Evolutionary conservation across 805 yeast species (phyloP).

Genomic region (Priceomyces haplophilus): DNA sequence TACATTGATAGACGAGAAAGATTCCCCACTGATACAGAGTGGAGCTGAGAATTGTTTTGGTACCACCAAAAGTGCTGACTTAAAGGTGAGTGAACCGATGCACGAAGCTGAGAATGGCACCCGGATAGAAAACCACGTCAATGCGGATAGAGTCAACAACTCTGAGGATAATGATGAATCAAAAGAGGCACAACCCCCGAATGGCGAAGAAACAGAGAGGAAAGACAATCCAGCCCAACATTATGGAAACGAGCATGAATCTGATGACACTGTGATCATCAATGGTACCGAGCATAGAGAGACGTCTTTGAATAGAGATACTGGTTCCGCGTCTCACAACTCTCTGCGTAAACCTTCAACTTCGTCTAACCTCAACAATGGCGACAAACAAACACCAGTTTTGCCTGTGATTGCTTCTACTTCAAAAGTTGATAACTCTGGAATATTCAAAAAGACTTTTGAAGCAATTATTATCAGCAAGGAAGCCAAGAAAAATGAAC

Average conservation of each 20-base stretch:
- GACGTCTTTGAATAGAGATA: too few relatives aligned
- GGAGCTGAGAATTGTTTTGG: not conserved
- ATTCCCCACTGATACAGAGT: not conserved
- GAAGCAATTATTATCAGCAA: constrained; percentile 55
- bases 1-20: not conserved
- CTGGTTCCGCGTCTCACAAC: not conserved
- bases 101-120: too few relatives aligned
- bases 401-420: constrained; percentile 13
- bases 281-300: not conserved
- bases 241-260: not conserved
- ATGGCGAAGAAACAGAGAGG: not conserved
- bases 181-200: not conserved
- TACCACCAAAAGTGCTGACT: too few relatives aligned
- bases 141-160: too few relatives aligned
- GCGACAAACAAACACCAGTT: constrained; percentile 16
- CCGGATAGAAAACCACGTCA: too few relatives aligned
- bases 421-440: constrained; percentile 23
- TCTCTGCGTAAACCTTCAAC: constrained; percentile 5
- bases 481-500: constrained; percentile 55
- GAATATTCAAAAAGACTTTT: constrained; percentile 51
- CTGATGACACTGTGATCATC: not conserved
- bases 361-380: constrained; percentile 3
- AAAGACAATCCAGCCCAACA: not conserved
- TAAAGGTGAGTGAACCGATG: too few relatives aligned
- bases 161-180: not conserved